Base-by-base conservation (phyloP, 352 stramenopile genomes). In the Phytophthora meadii region DNA sequence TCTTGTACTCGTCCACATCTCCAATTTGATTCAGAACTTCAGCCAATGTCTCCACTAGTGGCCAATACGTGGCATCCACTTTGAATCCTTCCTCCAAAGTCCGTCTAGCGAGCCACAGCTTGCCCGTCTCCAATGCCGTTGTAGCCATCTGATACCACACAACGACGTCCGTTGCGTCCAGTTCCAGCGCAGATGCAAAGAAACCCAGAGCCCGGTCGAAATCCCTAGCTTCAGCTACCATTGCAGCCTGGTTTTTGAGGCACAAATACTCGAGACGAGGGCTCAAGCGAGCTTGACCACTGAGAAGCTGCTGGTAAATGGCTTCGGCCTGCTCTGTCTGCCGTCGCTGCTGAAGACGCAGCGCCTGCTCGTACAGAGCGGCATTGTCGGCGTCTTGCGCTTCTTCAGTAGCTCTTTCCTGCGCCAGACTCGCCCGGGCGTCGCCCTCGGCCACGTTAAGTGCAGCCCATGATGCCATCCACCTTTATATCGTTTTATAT, bases 101-200 rank as follows among this genome's bases (percentile, higher is more conserved):
- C 30, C 72, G 70, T 1, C 82, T 70, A 1, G 82, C 84, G 17
- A 92, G 69, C 79, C 84, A 90, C 36, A 89, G 39, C 69, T 84
- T 82, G 14, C 79, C 81, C 7, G 79, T 93, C 32, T 82, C 81
- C 6, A 90, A 44, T 3, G 84, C 82, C 1, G 79, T 72, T 17
- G 74, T 78, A 4, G 70, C 82, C 81, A 92, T 86, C 36, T 93
- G 77, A 55, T 69, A 84, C 84, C 84, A 93, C 27, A 93, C 83
- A 8, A 91, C 65, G n/a, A 89, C 84, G 61, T 93, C 84, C 15
- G 84, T 89, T 2, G 62, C 82, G 50, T 93, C 84, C 22, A 90
- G 45, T 24, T 72, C 67, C 11, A 93, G 36, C 15, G 84, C 84
- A 19, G 76, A 64, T 0, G 79, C 72, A 54, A 88, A 93, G 49